Base-by-base conservation (phyloP, 31 red algal species). In the Pterothamnion heteromorphum region DNA sequence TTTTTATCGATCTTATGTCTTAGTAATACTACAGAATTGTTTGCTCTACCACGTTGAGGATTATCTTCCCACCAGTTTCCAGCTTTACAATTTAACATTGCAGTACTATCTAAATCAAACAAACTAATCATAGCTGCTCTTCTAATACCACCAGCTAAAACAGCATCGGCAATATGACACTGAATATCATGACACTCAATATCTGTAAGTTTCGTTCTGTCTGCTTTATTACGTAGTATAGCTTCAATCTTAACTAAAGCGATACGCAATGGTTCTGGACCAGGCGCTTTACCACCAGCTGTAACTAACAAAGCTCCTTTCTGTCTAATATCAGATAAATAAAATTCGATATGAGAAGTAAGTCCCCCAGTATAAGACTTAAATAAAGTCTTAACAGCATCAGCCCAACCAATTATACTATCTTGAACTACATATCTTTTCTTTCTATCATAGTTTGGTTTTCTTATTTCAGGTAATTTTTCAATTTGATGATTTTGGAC, bases 381-480 rank as follows among this genome's bases (percentile, higher is more conserved):
- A 18, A 83, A 9, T 26, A 83, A 31, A 14, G 20, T 5, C 30
- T 31, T 20, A 27, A 83, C 18, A 20, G 80, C 80, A 20, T 20
- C 27, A 20, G 80, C 80, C 80, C 80, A 83, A 26, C 80, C 80
- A 24, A 20, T 26, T 9, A 26, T 83, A 83, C 14, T 20, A 31
- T 83, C 80, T 20, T 27, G 9, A 14, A 83, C n/a, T 64, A 26
- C 20, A 26, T 31, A 83, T n/a, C n/a, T n/a, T n/a, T n/a, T n/a
- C 80, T 83, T 20, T 24, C 21, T 26, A 14, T 31, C 21, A 24
- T 20, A 9, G 20, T 18, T 83, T 14, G 80, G 27, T 26, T 31
- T 83, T 31, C 23, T 9, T 31, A 83, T 31, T 27, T 83, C 80
- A 83, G 80, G 80, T 83, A 83, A 31, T 31, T 83, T 83, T 9